A percentile compares a stretch with the other conserved stretches of the same genome.
Evolutionary conservation across 2,329 filamentous ascomycete species (phyloP).

Genomic region (Scytalidium sp.): DNA sequence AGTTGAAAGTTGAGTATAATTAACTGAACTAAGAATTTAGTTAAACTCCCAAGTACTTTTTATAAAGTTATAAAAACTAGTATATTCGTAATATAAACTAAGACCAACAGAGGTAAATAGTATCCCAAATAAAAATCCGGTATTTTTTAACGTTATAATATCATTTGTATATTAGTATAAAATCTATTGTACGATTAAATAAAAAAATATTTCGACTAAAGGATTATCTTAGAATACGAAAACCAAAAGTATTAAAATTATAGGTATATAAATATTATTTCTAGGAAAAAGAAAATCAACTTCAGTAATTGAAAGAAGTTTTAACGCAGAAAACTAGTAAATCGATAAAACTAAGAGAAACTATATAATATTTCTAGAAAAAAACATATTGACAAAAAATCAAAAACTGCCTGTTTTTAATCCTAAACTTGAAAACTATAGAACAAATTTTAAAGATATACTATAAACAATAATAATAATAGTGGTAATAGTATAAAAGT

Average conservation of each 20-base stretch:
- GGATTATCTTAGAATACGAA: conserved; percentile 24
- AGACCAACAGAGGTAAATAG: background rate
- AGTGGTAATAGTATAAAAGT: no score
- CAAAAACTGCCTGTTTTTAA: no score
- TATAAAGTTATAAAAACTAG: background rate
- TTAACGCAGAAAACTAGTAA: background rate
- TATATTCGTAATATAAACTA: background rate
- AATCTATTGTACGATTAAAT: conserved; percentile 2
- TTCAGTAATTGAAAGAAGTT: conserved; percentile 6
- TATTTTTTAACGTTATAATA: background rate
- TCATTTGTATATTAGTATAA: background rate
- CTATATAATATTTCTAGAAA: background rate
- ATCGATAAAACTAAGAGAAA: background rate
- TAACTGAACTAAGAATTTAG: background rate
- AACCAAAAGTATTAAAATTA: conserved; percentile 18
- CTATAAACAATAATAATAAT: no score
- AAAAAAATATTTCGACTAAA: conserved; percentile 5
- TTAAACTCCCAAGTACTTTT: conserved; percentile 1
- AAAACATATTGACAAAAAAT: background rate
- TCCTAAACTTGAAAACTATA: no score
- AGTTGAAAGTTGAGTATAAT: background rate
- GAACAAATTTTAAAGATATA: no score
- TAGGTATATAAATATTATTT: conserved; percentile 22
- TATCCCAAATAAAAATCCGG: background rate
- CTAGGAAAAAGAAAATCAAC: conserved; percentile 25